Conservation (phyloP, 2,329 filamentous ascomycete genomes). For the Chaetomiaceae sp. region DNA sequence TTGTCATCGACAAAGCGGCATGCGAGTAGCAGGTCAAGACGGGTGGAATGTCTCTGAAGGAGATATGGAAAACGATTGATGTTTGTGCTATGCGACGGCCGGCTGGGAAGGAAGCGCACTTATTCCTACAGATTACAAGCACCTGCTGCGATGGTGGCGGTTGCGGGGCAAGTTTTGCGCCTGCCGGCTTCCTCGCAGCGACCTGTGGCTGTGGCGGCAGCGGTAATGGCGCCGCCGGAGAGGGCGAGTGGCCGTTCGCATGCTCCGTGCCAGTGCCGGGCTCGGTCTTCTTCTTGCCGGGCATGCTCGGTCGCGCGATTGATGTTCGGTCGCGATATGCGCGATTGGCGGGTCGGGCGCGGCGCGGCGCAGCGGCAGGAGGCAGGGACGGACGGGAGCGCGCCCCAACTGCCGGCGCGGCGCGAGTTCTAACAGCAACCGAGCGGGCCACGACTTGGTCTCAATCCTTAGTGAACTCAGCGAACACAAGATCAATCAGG, state of each 20-base stretch:
- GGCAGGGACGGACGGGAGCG: not conserved
- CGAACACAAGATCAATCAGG: not conserved
- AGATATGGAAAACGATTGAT: no score
- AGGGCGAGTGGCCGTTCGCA: not conserved
- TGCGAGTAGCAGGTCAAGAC: not conserved
- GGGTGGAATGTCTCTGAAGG: not conserved
- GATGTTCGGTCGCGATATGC: constrained; percentile 5
- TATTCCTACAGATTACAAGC: constrained; percentile 25
- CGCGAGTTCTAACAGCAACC: no score
- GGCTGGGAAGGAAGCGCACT: constrained; percentile 17
- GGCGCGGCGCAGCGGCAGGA: not conserved
- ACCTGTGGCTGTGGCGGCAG: constrained; percentile 1
- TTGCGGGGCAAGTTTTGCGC: constrained; percentile 5
- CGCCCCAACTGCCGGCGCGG: not conserved
- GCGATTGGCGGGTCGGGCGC: constrained; percentile 3
- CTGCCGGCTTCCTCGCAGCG: constrained; percentile 2
- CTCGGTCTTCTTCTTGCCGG: constrained; percentile 13
- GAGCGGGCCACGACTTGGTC: no score
- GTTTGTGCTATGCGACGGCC: not conserved
- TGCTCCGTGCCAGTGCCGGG: constrained; percentile 6
- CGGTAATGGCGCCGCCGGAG: constrained; percentile 2
- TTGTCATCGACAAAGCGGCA: not conserved
- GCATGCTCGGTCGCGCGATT: constrained; percentile 11
- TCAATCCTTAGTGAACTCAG: not conserved
- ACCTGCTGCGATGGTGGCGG: constrained; percentile 14